phyloP scores from a whole-genome alignment of 768 basidiomycete genomes.

The Naganishia onofrii region DNA sequence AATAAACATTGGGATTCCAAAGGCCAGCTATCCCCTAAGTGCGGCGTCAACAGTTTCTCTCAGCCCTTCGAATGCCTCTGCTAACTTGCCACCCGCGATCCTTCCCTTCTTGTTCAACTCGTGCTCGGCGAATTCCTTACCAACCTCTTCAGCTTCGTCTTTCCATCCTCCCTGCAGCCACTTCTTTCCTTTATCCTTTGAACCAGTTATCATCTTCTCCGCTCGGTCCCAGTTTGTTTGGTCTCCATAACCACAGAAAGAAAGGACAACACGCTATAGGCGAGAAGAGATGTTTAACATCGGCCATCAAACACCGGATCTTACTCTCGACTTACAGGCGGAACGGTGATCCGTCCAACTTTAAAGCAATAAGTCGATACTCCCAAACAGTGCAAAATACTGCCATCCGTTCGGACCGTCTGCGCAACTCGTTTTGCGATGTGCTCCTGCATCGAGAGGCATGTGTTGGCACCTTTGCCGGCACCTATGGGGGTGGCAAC shows the following conservation, averaged over 20 bases:
- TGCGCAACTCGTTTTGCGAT: constrained; percentile 19
- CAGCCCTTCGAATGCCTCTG: constrained; percentile 21
- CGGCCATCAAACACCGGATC: background rate
- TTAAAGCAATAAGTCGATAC: constrained; percentile 33
- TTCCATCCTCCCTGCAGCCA: constrained; percentile 32
- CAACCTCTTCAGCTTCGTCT: constrained; percentile 22
- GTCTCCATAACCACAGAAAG: constrained; percentile 31
- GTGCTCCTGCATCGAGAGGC: constrained; percentile 3
- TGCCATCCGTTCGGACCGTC: constrained; percentile 22
- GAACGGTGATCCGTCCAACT: constrained; percentile 31
- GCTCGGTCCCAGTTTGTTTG: constrained; percentile 30
- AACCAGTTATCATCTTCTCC: constrained; percentile 4
- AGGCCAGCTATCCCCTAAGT: background rate
- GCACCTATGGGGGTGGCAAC: background rate
- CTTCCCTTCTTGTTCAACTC: constrained; percentile 21
- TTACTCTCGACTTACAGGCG: constrained; percentile 23
- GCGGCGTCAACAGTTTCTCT: constrained; percentile 20
- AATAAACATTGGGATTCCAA: background rate
- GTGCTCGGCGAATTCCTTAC: constrained; percentile 18
- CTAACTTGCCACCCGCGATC: constrained; percentile 18
- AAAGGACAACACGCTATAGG: constrained; percentile 28
- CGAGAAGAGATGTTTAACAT: background rate
- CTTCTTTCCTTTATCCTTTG: constrained; percentile 19
- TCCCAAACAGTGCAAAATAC: constrained; percentile 33
- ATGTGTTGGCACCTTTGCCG: background rate